A percentile compares a stretch with the other conserved stretches of the same genome.
phyloP scores from a whole-genome alignment of 2,329 filamentous ascomycete species.

The Aspergillus nomiae region DNA sequence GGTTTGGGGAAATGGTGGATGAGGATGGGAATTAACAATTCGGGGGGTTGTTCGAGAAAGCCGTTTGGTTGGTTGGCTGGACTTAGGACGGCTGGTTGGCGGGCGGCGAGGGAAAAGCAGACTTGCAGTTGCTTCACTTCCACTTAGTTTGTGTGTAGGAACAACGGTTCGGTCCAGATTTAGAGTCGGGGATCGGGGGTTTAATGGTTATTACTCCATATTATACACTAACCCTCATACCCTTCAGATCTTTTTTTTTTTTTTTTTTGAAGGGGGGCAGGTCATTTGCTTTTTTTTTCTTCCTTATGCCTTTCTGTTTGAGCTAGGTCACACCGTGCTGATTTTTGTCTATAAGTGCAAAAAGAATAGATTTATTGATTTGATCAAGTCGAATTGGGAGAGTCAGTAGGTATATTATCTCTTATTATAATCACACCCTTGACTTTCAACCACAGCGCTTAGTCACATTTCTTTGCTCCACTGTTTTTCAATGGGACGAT shows the following conservation, averaged over 20 bases:
- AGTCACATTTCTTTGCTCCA: constrained; percentile 6
- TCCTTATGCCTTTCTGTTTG: background rate
- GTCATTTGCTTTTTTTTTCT: background rate
- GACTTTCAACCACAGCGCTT: constrained; percentile 7
- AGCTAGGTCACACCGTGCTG: background rate
- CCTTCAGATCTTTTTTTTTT: background rate
- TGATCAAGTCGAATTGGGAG: background rate
- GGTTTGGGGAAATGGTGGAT: constrained; percentile 1
- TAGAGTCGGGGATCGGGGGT: constrained; percentile 2
- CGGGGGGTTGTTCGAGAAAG: background rate
- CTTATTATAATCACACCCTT: background rate
- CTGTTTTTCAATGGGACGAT: constrained; percentile 8
- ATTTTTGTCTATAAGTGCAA: background rate
- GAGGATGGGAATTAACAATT: constrained; percentile 7
- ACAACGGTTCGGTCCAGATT: constrained; percentile 10
- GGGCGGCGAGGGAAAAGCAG: constrained; percentile 2
- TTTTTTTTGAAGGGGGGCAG: background rate
- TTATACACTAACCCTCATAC: background rate
- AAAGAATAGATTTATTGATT: background rate
- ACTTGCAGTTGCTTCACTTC: constrained; percentile 2
- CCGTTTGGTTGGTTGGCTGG: constrained; percentile 6
- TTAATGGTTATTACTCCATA: constrained; percentile 1
- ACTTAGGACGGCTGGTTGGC: constrained; percentile 2
- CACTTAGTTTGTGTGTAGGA: background rate
- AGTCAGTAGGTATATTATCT: background rate